Conservation (phyloP, 2,329 filamentous ascomycete species). For the Xylaria multiplex region DNA sequence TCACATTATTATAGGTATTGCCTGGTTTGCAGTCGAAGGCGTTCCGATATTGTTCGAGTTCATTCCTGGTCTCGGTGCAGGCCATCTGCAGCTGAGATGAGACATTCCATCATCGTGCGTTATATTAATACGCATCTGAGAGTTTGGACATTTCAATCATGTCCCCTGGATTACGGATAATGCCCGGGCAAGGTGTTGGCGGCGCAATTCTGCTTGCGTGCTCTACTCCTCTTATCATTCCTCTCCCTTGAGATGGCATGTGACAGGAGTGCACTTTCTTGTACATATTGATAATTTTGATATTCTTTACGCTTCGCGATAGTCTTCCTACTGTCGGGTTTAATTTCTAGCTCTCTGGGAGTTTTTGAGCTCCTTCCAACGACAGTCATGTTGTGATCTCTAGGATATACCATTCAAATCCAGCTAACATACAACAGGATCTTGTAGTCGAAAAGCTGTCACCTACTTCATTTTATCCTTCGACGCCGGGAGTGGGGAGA, state of each 20-base stretch:
- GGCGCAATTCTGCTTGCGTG: conserved; percentile 24
- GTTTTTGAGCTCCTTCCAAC: background rate
- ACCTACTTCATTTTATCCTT: background rate
- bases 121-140: conserved; percentile 31
- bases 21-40: conserved; percentile 53
- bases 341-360: background rate
- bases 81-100: conserved; percentile 44
- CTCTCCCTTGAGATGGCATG: conserved; percentile 5
- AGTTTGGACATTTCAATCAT: conserved; percentile 31
- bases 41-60: conserved; percentile 56
- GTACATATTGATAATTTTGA: conserved; percentile 35
- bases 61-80: conserved; percentile 52
- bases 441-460: background rate
- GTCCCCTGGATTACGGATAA: conserved; percentile 27
- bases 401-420: background rate
- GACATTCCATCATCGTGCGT: conserved; percentile 14
- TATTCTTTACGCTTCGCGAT: conserved; percentile 17
- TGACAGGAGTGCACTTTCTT: conserved; percentile 23
- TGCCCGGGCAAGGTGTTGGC: conserved; percentile 34
- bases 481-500: background rate
- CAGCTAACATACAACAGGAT: conserved; percentile 3
- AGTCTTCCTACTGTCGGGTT: conserved; percentile 4
- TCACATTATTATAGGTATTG: conserved; percentile 44
- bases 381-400: background rate
- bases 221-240: conserved; percentile 16